Percentiles rank a stretch among this genome's conserved stretches.
Evolutionary conservation across 192 early-diverging fungal species (phyloP).

Genomic region (Backusella liffmaniae): DNA sequence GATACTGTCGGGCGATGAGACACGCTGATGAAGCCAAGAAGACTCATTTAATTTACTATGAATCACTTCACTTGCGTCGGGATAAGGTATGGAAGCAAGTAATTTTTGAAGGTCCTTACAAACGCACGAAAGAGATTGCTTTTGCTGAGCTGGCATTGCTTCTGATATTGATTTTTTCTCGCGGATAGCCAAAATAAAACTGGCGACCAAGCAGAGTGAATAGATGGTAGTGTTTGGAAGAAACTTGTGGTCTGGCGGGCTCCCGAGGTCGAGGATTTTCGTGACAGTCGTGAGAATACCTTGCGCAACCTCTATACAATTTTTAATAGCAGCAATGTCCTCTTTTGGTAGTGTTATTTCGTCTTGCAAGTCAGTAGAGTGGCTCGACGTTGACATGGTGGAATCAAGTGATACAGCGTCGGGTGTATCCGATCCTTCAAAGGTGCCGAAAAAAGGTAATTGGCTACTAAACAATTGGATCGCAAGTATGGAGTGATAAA

Average conservation of each 20-base stretch:
- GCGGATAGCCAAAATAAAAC: not conserved
- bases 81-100: not conserved
- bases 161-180: not conserved
- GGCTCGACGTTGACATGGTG: not conserved
- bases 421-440: not conserved
- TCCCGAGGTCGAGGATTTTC: not conserved
- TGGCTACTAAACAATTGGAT: constrained; percentile 4
- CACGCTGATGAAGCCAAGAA: not conserved
- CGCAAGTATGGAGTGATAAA: not conserved
- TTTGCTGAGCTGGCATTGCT: not conserved
- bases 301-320: not conserved
- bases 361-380: not conserved
- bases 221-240: not conserved
- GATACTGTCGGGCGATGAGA: not conserved
- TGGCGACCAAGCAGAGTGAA: not conserved
- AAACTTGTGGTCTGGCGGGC: not conserved
- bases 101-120: not conserved
- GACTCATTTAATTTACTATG: not conserved
- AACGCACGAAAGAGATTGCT: not conserved
- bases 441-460: not conserved
- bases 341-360: not conserved
- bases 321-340: not conserved
- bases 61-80: not conserved
- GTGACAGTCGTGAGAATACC: constrained; percentile 10
- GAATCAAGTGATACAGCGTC: not conserved